These are phyloP conservation scores for Saccharomyces pastorianus DNA, from an alignment of 1,139 yeast genomes.

Conservation along the genomic window DNA sequence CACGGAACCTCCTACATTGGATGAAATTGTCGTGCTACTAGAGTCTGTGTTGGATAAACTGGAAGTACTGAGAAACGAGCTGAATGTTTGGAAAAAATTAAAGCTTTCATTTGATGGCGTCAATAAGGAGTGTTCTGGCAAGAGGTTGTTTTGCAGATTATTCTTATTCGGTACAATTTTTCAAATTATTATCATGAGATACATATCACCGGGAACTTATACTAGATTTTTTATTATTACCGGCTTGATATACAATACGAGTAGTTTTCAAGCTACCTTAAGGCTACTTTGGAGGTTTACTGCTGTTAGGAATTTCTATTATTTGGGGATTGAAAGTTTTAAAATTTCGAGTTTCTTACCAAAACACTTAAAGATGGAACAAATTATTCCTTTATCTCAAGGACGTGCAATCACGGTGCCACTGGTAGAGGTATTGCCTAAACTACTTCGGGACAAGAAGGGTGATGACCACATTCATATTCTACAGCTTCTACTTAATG, in stretches of 20 bases:
- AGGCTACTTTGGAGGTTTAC: slow-evolving; percentile 25
- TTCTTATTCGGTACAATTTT: slow-evolving; percentile 9
- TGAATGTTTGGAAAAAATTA: slow-evolving; percentile 6
- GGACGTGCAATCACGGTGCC: background rate
- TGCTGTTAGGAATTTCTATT: slow-evolving; percentile 16
- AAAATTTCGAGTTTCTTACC: slow-evolving; percentile 2
- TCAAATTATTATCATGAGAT: slow-evolving; percentile 12
- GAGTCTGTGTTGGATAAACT: slow-evolving; percentile 25
- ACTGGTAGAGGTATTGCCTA: background rate
- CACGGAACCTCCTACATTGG: slow-evolving; percentile 30
- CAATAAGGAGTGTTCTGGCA: background rate
- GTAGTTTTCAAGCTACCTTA: slow-evolving; percentile 25
- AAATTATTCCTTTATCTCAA: slow-evolving; percentile 4
- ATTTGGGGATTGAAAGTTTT: slow-evolving; percentile 7
- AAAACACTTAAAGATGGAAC: slow-evolving; percentile 1
- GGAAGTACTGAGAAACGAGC: slow-evolving; percentile 15
- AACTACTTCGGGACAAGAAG: background rate
- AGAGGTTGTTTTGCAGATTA: background rate
- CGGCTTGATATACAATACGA: slow-evolving; percentile 19
- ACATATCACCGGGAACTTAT: slow-evolving; percentile 12
- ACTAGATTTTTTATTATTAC: slow-evolving; percentile 6
- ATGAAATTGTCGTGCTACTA: slow-evolving; percentile 25
- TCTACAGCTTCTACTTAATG: background rate
- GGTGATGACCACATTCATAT: background rate
- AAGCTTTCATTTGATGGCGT: background rate